These are phyloP conservation scores for Nemania abortiva DNA, from an alignment of 2,329 filamentous ascomycete genomes.

Conservation along the genomic window DNA sequence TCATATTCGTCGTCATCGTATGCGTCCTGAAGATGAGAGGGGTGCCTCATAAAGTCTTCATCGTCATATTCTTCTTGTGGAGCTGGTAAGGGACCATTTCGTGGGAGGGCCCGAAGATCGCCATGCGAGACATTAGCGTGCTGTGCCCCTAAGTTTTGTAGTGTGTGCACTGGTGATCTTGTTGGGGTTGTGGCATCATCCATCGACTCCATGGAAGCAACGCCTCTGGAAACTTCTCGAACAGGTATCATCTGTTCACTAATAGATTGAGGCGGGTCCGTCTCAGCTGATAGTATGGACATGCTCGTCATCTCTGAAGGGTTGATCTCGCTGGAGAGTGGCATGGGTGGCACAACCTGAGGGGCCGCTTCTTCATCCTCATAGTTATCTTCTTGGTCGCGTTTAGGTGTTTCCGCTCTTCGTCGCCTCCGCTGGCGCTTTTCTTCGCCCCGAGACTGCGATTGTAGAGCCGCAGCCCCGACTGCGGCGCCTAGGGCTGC, in stretches of 20 bases:
- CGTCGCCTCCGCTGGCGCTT: conserved; percentile 65
- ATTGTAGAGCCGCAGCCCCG: conserved; percentile 51
- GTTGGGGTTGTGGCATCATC: conserved; percentile 70
- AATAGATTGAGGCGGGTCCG: conserved; percentile 77
- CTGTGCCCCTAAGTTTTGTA: conserved; percentile 74
- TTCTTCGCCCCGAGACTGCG: conserved; percentile 60
- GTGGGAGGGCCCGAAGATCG: conserved; percentile 67
- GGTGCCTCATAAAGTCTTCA: conserved; percentile 59
- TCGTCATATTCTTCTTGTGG: conserved; percentile 64
- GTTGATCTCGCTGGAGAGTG: conserved; percentile 86
- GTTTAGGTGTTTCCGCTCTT: conserved; percentile 64
- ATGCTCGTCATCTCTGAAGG: conserved; percentile 88
- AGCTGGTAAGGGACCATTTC: conserved; percentile 56
- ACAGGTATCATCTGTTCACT: conserved; percentile 72
- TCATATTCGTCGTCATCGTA: conserved; percentile 61
- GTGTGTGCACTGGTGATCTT: conserved; percentile 61
- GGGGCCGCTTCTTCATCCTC: conserved; percentile 66
- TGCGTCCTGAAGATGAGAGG: conserved; percentile 50
- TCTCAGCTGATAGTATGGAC: conserved; percentile 86
- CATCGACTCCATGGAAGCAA: conserved; percentile 70
- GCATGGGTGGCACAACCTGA: conserved; percentile 80
- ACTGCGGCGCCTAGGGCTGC: conserved; percentile 61
- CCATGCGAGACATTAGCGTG: conserved; percentile 74
- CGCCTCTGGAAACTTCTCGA: conserved; percentile 72
- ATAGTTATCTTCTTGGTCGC: conserved; percentile 59